Evolutionary conservation across 371 early-diverging fungal species (phyloP), one percentile per base, ranked within the genome.

Genomic region (Ordospora colligata): DNA sequence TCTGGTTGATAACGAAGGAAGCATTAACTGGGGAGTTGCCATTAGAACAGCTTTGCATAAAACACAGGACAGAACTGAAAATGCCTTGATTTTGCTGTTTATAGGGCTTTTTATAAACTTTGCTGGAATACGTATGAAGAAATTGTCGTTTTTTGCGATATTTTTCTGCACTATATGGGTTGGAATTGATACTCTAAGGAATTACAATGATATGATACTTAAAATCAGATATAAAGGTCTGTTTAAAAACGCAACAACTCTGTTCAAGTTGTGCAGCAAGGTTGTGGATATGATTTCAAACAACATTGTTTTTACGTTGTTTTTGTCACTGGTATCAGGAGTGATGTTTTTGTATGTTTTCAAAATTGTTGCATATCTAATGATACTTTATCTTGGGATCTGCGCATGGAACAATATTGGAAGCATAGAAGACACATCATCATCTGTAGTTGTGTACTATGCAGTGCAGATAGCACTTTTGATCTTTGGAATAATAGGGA

Each of bases 311-410:
- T 58, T 58, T 25, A 58, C 40, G 58, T 7, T 19, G 14, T 58
- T 58, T 58, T 19, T 58, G 37, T 58, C 58, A 17, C 37, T 58
- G 27, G 32, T 19, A 5, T 25, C 25, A n/a, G 58, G 58, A 19
- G 58, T 58, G 37, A 58, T 58, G 58, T 27, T 58, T 58, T 58
- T 58, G 37, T 58, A 37, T 58, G 58, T 37, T 7, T 5, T 32
- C 32, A 58, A 58, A 25, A 37, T 40, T 2, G 12, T 58, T 17
- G 40, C 40, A 58, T 58, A 58, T 25, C n/a, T 58, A 10, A 10
- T 58, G 37, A 58, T 58, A 40, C 37, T 11, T 7, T 58, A 58
- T n/a, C 58, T 58, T 37, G 58, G 37, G 19, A 37, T 58, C 58
- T 19, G 40, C 25, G 37, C 40, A 14, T 58, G 58, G 58, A 40